A percentile compares a stretch with the other conserved stretches of the same genome.
Conservation (phyloP, 345 rosid species). For the Citrus reticulata region DNA sequence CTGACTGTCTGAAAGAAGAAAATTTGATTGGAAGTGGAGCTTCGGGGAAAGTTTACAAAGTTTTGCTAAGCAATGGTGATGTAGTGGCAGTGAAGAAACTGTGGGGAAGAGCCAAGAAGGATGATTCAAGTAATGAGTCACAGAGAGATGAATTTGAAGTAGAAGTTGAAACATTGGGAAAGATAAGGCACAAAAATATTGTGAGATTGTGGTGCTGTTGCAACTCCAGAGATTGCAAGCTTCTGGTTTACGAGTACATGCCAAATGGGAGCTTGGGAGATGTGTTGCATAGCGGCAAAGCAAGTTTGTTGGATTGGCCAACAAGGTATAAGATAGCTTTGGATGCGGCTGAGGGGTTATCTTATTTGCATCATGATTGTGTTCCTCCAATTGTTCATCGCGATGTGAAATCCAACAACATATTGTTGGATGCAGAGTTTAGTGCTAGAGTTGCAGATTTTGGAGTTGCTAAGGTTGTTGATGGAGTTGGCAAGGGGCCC, state of each 20-base stretch:
- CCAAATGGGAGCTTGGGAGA: constrained; percentile 89
- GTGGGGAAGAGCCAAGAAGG: constrained; percentile 33
- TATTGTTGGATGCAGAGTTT: constrained; percentile 66
- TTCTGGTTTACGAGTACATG: constrained; percentile 91
- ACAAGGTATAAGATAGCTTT: constrained; percentile 66
- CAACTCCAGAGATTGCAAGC: constrained; percentile 51
- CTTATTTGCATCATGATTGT: constrained; percentile 89
- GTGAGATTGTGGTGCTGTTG: constrained; percentile 89
- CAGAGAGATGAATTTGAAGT: constrained; percentile 54
- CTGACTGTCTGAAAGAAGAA: constrained; percentile 52
- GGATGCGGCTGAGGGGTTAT: constrained; percentile 86
- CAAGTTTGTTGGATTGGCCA: constrained; percentile 60
- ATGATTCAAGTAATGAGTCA: constrained; percentile 20
- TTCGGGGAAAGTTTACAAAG: constrained; percentile 85
- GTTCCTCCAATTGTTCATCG: constrained; percentile 93
- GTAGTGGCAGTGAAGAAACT: constrained; percentile 89
- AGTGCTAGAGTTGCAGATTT: constrained; percentile 86
- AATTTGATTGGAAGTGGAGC: constrained; percentile 81
- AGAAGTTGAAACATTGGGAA: constrained; percentile 84
- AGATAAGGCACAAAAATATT: constrained; percentile 82
- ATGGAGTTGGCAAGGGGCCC: constrained; percentile 35
- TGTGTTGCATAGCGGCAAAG: constrained; percentile 53
- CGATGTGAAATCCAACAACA: constrained; percentile 86
- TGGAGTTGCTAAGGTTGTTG: constrained; percentile 81
- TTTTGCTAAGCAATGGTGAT: constrained; percentile 56